Evolutionary conservation across 2,329 filamentous ascomycete genomes (phyloP).

Genomic region (Corynespora cassiicola): DNA sequence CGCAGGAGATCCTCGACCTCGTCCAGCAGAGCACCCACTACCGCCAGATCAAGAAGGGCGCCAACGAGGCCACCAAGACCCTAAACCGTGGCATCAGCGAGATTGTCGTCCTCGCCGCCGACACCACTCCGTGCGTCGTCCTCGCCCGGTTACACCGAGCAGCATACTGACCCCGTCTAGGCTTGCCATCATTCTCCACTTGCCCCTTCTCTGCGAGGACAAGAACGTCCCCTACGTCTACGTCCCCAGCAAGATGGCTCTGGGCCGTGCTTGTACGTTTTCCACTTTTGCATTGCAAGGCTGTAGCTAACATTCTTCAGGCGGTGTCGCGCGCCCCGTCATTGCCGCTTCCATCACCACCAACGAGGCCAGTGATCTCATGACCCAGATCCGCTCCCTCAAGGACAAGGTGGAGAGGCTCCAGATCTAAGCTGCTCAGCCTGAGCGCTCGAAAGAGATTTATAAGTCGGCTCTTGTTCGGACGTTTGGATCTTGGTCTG

Average conservation of each 20-base stretch:
- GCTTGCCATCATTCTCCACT: conserved; percentile 52
- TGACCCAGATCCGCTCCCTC: conserved; percentile 83
- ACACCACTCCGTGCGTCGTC: conserved; percentile 86
- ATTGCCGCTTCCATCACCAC: conserved; percentile 89
- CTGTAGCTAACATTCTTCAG: too few species aligned
- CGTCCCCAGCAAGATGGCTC: conserved; percentile 81
- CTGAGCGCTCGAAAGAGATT: too few species aligned
- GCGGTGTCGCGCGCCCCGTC: conserved; percentile 86
- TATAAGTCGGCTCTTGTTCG: too few species aligned
- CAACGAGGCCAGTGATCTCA: conserved; percentile 69
- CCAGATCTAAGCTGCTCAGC: conserved; percentile 82
- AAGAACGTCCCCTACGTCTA: conserved; percentile 69
- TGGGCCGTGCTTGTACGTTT: conserved; percentile 64
- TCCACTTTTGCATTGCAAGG: too few species aligned
- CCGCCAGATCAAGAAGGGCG: conserved; percentile 45
- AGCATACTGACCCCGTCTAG: too few species aligned
- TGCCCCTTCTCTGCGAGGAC: conserved; percentile 89
- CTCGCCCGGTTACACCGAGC: too few species aligned
- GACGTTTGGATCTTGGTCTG: too few species aligned
- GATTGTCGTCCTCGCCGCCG: conserved; percentile 81
- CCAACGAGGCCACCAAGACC: conserved; percentile 78
- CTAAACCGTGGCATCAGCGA: conserved; percentile 91
- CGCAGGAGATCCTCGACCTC: conserved; percentile 54
- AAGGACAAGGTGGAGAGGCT: conserved; percentile 97
- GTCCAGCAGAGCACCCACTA: conserved; percentile 39